Conservation (phyloP, 2,329 filamentous ascomycete genomes). For the Alternaria sp. region DNA sequence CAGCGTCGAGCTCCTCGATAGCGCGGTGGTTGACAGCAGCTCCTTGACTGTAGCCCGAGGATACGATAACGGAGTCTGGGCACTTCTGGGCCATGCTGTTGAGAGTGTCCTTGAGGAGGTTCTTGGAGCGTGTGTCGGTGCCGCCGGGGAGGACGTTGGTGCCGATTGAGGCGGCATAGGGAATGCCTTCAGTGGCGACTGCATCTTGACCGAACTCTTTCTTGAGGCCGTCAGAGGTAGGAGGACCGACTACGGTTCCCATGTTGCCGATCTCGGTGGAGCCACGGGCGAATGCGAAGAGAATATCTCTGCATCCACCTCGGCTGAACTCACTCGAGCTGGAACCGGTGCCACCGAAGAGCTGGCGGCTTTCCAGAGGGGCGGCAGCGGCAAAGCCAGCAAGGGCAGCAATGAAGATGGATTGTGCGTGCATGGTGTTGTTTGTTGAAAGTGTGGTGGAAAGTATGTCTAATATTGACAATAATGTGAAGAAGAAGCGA, state of each 20-base stretch:
- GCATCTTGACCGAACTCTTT: conserved; percentile 32
- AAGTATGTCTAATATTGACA: not conserved
- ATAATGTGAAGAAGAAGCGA: conserved; percentile 1
- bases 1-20: conserved; percentile 38
- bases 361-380: conserved; percentile 39
- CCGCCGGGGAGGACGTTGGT: conserved; percentile 45
- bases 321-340: conserved; percentile 52
- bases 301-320: conserved; percentile 53
- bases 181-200: conserved; percentile 47
- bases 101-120: conserved; percentile 35
- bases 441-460: conserved; percentile 12
- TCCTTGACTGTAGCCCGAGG: conserved; percentile 45
- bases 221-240: conserved; percentile 44
- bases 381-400: conserved; percentile 30
- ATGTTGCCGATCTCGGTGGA: conserved; percentile 62
- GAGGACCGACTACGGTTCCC: conserved; percentile 47
- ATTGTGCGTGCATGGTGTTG: conserved; percentile 37
- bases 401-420: conserved; percentile 34
- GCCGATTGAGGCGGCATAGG: conserved; percentile 39
- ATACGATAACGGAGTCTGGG: conserved; percentile 46
- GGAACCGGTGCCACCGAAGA: conserved; percentile 26
- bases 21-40: conserved; percentile 49
- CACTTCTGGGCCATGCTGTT: conserved; percentile 39
- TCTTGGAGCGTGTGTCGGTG: conserved; percentile 33
- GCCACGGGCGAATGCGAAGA: conserved; percentile 61